phyloP scores from a whole-genome alignment of 176 grass and related monocot genomes.

The Miscanthus lutarioriparius region DNA sequence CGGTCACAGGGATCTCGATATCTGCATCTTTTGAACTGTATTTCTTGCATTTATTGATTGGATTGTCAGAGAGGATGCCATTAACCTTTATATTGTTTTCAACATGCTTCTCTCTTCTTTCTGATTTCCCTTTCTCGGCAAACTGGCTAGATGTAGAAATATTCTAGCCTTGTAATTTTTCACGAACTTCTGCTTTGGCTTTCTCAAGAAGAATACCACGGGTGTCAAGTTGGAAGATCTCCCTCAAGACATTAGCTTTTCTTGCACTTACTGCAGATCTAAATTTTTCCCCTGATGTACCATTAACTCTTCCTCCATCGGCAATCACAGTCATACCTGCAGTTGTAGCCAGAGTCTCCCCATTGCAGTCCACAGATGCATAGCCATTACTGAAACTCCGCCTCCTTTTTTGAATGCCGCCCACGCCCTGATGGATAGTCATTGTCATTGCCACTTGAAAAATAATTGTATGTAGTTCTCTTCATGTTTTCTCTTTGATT shows the following conservation, averaged over 20 bases:
- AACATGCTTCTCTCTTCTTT: slow-evolving; percentile 26
- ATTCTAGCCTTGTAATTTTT: slow-evolving; percentile 48
- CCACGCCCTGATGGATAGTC: slow-evolving; percentile 38
- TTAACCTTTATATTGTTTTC: slow-evolving; percentile 5
- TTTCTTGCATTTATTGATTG: slow-evolving; percentile 21
- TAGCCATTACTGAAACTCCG: slow-evolving; percentile 31
- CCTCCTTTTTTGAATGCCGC: slow-evolving; percentile 46
- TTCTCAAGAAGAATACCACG: slow-evolving; percentile 48
- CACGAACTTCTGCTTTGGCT: slow-evolving; percentile 37
- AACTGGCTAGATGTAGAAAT: slow-evolving; percentile 23
- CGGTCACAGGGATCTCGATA: slow-evolving; percentile 5
- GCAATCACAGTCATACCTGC: slow-evolving; percentile 1
- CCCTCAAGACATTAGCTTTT: slow-evolving; percentile 55
- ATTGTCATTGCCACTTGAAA: slow-evolving; percentile 43
- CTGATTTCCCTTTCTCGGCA: slow-evolving; percentile 9
- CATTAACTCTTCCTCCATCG: slow-evolving; percentile 37
- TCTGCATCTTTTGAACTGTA: slow-evolving; percentile 32
- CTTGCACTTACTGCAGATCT: slow-evolving; percentile 39
- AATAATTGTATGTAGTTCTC: slow-evolving; percentile 51
- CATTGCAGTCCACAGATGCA: background rate
- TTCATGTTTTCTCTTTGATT: slow-evolving; percentile 55
- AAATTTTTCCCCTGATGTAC: slow-evolving; percentile 28
- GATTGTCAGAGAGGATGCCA: background rate
- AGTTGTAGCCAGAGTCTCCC: background rate
- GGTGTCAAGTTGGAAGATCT: slow-evolving; percentile 57